phyloP scores from a whole-genome alignment of 106 monocot genomes.

The Chionographis japonica region DNA sequence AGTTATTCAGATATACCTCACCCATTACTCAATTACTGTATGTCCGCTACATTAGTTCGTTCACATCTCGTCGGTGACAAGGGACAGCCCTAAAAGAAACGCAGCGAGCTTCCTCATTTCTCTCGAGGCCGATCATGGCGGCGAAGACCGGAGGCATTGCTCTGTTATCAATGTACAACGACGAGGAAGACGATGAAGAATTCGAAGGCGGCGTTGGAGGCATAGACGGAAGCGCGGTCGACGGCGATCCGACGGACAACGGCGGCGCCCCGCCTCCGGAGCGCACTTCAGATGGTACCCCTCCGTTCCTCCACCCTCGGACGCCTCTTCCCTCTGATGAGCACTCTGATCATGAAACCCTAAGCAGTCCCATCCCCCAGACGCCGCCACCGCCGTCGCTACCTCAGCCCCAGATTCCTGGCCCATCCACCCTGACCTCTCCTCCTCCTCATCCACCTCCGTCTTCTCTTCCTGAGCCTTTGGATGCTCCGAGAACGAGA shows the following conservation, averaged over 20 bases:
- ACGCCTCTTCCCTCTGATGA: slow-evolving; percentile 31
- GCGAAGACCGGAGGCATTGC: slow-evolving; percentile 66
- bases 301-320: slow-evolving; percentile 8
- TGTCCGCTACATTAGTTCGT: too few relatives aligned
- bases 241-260: background rate
- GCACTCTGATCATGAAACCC: slow-evolving; percentile 40
- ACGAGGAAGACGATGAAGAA: slow-evolving; percentile 77
- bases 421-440: slow-evolving; percentile 6
- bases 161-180: slow-evolving; percentile 80
- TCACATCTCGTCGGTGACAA: too few relatives aligned
- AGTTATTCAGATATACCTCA: too few relatives aligned
- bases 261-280: background rate
- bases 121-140: slow-evolving; percentile 35
- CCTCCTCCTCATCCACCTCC: slow-evolving; percentile 4
- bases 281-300: slow-evolving; percentile 8
- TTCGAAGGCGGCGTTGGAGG: slow-evolving; percentile 3
- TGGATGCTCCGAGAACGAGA: slow-evolving; percentile 16
- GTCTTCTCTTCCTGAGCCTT: background rate
- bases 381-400: slow-evolving; percentile 20
- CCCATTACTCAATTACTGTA: too few relatives aligned
- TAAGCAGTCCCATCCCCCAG: slow-evolving; percentile 34
- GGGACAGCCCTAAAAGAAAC: too few relatives aligned
- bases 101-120: too few relatives aligned
- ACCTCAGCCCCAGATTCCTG: slow-evolving; percentile 14
- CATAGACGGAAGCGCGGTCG: background rate